Conservation (phyloP, 2,329 filamentous ascomycete genomes). For the Aspergillus quadrilineatus region DNA sequence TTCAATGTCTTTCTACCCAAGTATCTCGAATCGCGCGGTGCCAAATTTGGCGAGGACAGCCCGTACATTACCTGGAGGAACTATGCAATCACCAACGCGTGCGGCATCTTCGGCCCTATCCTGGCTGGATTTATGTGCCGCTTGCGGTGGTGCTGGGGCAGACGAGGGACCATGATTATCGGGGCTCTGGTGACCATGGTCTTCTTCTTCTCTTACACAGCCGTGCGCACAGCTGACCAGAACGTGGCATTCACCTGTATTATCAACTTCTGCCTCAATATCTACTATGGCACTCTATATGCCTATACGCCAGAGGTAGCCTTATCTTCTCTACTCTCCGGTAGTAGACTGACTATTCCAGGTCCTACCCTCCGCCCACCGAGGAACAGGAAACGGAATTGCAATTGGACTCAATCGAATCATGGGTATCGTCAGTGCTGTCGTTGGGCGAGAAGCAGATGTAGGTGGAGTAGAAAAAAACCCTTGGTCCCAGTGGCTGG, state of each 20-base stretch:
- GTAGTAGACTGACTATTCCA: neutral
- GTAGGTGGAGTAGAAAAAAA: neutral
- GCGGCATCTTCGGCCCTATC: conserved; percentile 73
- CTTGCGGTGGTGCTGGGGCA: conserved; percentile 59
- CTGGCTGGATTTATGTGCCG: conserved; percentile 73
- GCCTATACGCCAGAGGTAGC: conserved; percentile 53
- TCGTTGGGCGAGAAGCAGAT: conserved; percentile 42
- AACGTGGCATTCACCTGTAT: conserved; percentile 52
- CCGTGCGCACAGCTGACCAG: conserved; percentile 46
- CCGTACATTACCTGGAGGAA: conserved; percentile 64
- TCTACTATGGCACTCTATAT: conserved; percentile 56
- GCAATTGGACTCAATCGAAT: conserved; percentile 43
- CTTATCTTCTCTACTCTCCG: neutral
- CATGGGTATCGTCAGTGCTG: conserved; percentile 42
- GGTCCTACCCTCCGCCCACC: conserved; percentile 53
- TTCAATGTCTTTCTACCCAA: conserved; percentile 89
- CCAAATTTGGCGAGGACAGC: conserved; percentile 38
- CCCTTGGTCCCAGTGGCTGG: too few relatives aligned
- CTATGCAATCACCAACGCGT: conserved; percentile 75
- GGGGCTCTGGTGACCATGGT: conserved; percentile 53
- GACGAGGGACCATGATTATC: conserved; percentile 59
- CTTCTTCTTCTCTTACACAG: conserved; percentile 57
- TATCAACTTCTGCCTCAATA: conserved; percentile 56
- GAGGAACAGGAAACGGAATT: conserved; percentile 53
- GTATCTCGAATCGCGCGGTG: conserved; percentile 61